phyloP scores from a whole-genome alignment of 2,329 filamentous ascomycete species.

The Orbilia brochopaga region DNA sequence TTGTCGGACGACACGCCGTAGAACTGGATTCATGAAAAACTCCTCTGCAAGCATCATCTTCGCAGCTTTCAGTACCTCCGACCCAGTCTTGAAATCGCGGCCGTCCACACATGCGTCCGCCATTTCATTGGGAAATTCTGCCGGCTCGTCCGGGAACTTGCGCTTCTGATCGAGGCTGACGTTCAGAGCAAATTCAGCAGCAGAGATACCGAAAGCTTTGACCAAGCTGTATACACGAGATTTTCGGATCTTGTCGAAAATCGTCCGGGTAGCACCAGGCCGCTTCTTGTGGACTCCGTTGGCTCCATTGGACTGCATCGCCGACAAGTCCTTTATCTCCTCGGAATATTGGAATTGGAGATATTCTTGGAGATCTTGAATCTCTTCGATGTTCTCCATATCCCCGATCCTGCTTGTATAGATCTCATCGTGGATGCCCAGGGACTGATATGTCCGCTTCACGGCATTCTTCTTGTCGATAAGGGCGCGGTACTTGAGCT shows the following conservation, averaged over 20 bases:
- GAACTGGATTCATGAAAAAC: slow-evolving; percentile 81
- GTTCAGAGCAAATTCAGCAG: slow-evolving; percentile 87
- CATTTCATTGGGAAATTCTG: slow-evolving; percentile 79
- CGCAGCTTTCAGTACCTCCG: slow-evolving; percentile 76
- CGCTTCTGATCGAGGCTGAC: slow-evolving; percentile 78
- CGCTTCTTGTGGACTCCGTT: slow-evolving; percentile 70
- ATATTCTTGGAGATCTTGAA: slow-evolving; percentile 96
- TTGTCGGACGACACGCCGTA: slow-evolving; percentile 83
- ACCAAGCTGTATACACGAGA: slow-evolving; percentile 82
- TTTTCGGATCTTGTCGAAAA: slow-evolving; percentile 83
- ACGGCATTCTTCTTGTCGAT: slow-evolving; percentile 89
- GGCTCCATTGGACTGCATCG: slow-evolving; percentile 62
- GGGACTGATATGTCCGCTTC: slow-evolving; percentile 75
- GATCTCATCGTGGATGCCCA: slow-evolving; percentile 73
- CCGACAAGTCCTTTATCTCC: slow-evolving; percentile 79
- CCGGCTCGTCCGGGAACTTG: slow-evolving; percentile 82
- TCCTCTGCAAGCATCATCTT: slow-evolving; percentile 92
- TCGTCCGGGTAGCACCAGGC: slow-evolving; percentile 78
- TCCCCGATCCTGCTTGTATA: slow-evolving; percentile 81
- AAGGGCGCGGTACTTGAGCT: slow-evolving; percentile 92
- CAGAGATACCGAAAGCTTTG: slow-evolving; percentile 84
- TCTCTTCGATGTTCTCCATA: slow-evolving; percentile 86
- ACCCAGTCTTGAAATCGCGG: slow-evolving; percentile 75
- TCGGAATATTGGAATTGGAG: slow-evolving; percentile 89
- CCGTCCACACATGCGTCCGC: slow-evolving; percentile 78